phyloP scores from a whole-genome alignment of 2,329 filamentous ascomycete species.

The Fusarium buxicola region DNA sequence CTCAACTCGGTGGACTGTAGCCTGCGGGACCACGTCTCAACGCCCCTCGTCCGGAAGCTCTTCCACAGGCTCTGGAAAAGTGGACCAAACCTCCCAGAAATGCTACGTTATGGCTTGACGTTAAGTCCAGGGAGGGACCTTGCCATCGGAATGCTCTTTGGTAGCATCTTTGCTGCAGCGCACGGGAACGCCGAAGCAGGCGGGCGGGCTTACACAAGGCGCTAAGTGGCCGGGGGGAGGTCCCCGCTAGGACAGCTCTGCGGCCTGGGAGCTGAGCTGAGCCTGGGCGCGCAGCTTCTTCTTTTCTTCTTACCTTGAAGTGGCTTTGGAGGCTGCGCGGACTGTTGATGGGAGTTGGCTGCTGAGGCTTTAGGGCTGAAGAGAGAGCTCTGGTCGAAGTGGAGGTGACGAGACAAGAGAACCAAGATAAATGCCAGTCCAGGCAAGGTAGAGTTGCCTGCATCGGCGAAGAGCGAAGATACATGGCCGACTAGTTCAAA shows the following conservation, averaged over 20 bases:
- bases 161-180: constrained; percentile 12
- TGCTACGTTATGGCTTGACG: constrained; percentile 16
- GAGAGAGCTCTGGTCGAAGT: background rate
- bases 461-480: constrained; percentile 36
- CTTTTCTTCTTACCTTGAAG: background rate
- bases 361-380: constrained; percentile 1
- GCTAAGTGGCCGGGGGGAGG: constrained; percentile 21
- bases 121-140: constrained; percentile 15
- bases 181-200: constrained; percentile 40
- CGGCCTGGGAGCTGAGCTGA: constrained; percentile 44
- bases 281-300: constrained; percentile 16
- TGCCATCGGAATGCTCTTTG: constrained; percentile 11
- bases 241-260: constrained; percentile 37
- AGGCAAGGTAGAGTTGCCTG: constrained; percentile 13
- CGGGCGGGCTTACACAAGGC: constrained; percentile 24
- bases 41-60: background rate
- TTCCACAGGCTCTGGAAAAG: constrained; percentile 3
- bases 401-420: constrained; percentile 10
- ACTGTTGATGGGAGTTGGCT: constrained; percentile 10
- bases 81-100: background rate
- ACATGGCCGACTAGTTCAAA: constrained; percentile 5
- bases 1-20: constrained; percentile 2
- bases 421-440: background rate
- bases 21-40: background rate
- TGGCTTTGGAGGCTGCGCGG: background rate